phyloP scores from a whole-genome alignment of 2,329 filamentous ascomycete species.

The Cladosporium sp. region DNA sequence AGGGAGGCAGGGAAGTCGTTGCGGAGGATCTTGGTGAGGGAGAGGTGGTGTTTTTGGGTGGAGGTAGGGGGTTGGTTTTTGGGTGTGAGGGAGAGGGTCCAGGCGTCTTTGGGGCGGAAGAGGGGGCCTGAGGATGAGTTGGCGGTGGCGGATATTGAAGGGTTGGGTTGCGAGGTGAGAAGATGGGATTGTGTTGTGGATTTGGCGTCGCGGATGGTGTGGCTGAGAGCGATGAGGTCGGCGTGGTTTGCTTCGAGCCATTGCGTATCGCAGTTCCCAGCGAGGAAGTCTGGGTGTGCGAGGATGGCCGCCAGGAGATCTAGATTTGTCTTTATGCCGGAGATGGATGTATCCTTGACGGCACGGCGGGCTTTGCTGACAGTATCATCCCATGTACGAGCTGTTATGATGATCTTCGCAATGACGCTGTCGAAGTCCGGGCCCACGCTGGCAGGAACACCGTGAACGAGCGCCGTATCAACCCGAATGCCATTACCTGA shows the following conservation, averaged over 20 bases:
- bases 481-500: constrained; percentile 59
- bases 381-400: constrained; percentile 52
- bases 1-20: constrained; percentile 62
- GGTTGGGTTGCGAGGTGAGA: constrained; percentile 19
- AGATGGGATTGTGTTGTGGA: constrained; percentile 22
- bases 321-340: constrained; percentile 60
- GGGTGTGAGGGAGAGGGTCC: constrained; percentile 25
- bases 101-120: constrained; percentile 28
- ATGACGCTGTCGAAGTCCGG: constrained; percentile 61
- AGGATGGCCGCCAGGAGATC: constrained; percentile 56
- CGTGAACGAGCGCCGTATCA: constrained; percentile 55
- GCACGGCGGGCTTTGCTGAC: constrained; percentile 57
- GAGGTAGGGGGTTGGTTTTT: background rate
- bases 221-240: constrained; percentile 37
- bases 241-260: constrained; percentile 57
- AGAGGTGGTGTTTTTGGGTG: constrained; percentile 49
- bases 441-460: constrained; percentile 47
- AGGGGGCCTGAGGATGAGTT: constrained; percentile 18
- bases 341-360: constrained; percentile 56
- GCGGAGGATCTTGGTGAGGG: constrained; percentile 54
- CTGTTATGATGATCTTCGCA: constrained; percentile 61
- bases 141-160: constrained; percentile 32
- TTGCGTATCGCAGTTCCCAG: constrained; percentile 53
- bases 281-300: constrained; percentile 50
- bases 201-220: constrained; percentile 18